Conservation (phyloP, 768 basidiomycete species). For the Tricholoma terreum region DNA sequence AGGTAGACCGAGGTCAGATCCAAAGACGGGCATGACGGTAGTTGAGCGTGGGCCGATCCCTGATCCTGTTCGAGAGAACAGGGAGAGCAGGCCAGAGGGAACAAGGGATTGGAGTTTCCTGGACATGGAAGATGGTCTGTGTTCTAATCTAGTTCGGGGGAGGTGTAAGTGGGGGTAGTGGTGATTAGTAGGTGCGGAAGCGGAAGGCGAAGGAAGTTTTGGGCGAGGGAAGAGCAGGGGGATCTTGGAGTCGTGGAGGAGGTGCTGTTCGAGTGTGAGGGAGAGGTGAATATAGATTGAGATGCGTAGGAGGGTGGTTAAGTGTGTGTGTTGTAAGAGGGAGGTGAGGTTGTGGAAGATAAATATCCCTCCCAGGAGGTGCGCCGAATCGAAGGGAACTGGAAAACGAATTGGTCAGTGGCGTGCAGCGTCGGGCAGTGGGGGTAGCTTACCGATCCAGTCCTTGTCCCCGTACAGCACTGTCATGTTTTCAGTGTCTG, state of each 20-base stretch:
- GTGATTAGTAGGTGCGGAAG: constrained; percentile 20
- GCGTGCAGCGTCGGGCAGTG: no score
- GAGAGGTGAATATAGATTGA: constrained; percentile 54
- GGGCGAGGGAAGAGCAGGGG: constrained; percentile 40
- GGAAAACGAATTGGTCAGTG: not conserved
- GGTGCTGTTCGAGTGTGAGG: constrained; percentile 57
- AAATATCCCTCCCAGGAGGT: constrained; percentile 63
- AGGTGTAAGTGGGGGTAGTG: constrained; percentile 6
- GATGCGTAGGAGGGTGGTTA: constrained; percentile 50
- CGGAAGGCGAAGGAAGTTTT: constrained; percentile 21
- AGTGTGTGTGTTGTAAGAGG: constrained; percentile 36
- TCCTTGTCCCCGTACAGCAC: constrained; percentile 11
- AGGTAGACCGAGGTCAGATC: constrained; percentile 40
- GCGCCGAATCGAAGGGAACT: constrained; percentile 12
- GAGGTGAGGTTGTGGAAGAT: constrained; percentile 46
- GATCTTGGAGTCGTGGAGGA: constrained; percentile 51
- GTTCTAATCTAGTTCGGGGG: not conserved
- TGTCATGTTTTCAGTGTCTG: constrained; percentile 21
- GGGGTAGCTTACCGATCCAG: not conserved
- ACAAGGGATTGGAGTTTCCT: constrained; percentile 32
- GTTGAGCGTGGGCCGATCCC: constrained; percentile 17
- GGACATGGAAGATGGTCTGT: constrained; percentile 2
- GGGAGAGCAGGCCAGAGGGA: constrained; percentile 39
- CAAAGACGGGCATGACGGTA: constrained; percentile 16
- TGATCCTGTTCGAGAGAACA: constrained; percentile 34